These are phyloP conservation scores for Alloteropsis semialata DNA, from an alignment of 176 grass and related monocot genomes.

Conservation along the genomic window DNA sequence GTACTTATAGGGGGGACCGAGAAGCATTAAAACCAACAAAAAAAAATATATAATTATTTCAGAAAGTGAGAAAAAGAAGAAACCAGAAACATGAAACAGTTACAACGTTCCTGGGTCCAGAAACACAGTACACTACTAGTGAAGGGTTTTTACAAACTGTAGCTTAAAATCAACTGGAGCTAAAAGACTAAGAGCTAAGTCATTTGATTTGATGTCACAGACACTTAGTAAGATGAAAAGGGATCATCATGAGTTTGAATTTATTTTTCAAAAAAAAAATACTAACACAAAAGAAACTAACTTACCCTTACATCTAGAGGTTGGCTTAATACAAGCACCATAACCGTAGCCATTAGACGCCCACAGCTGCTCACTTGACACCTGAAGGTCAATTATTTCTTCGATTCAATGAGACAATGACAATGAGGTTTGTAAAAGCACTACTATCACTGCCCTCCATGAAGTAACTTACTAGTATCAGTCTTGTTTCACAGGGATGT, in stretches of 20 bases:
- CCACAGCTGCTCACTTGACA: constrained; percentile 55
- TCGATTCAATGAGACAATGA: constrained; percentile 1
- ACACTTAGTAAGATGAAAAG: constrained; percentile 4
- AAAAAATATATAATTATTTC: not conserved
- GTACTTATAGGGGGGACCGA: not conserved
- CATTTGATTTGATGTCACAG: not conserved
- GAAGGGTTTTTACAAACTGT: no score
- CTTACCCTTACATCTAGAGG: constrained; percentile 72
- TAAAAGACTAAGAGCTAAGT: not conserved
- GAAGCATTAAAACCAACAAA: not conserved
- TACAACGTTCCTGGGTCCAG: no score
- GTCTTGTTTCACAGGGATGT: not conserved
- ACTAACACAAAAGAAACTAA: constrained; percentile 3
- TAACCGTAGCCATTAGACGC: constrained; percentile 66
- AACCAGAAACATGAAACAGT: not conserved
- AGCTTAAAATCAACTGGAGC: not conserved
- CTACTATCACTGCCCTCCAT: not conserved
- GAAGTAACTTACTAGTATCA: not conserved
- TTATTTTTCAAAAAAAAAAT: not conserved
- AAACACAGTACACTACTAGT: no score
- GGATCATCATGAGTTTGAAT: not conserved
- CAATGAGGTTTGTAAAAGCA: not conserved
- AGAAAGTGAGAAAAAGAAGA: not conserved
- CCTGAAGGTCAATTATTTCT: constrained; percentile 35
- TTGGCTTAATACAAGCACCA: constrained; percentile 66